phyloP scores from a whole-genome alignment of 2,329 filamentous ascomycete genomes.

The Raffaelea albimanens region DNA sequence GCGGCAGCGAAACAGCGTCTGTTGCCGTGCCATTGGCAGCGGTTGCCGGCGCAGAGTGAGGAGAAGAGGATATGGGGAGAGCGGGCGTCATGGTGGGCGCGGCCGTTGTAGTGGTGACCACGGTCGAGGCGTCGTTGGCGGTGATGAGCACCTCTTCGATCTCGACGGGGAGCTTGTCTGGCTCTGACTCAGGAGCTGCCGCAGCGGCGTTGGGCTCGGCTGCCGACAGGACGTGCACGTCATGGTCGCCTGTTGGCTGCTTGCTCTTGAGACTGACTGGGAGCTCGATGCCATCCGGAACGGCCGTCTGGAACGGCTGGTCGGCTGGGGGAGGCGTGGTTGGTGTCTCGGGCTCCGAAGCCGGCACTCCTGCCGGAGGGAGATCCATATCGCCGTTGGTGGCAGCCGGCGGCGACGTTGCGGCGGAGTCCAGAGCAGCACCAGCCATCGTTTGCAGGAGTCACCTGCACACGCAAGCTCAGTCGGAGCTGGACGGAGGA shows the following conservation, averaged over 20 bases:
- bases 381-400: not conserved
- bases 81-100: slow-evolving; percentile 9
- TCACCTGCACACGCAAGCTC: no score
- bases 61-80: not conserved
- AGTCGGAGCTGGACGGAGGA: no score
- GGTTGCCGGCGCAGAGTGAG: not conserved
- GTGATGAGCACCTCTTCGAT: slow-evolving; percentile 5
- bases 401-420: not conserved
- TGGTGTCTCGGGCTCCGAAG: not conserved
- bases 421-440: not conserved
- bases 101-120: slow-evolving; percentile 1
- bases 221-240: not conserved
- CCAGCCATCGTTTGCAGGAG: not conserved
- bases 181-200: slow-evolving; percentile 1
- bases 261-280: no score
- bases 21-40: not conserved
- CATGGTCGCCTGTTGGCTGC: no score
- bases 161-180: not conserved
- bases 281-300: no score
- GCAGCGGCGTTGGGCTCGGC: not conserved
- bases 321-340: not conserved
- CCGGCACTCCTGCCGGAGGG: not conserved
- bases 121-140: not conserved
- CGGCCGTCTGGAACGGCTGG: no score
- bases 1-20: not conserved